Percentiles rank a stretch among this genome's conserved stretches.
phyloP scores from a whole-genome alignment of 495 filamentous ascomycete species.

The Trichoderma erinaceum region DNA sequence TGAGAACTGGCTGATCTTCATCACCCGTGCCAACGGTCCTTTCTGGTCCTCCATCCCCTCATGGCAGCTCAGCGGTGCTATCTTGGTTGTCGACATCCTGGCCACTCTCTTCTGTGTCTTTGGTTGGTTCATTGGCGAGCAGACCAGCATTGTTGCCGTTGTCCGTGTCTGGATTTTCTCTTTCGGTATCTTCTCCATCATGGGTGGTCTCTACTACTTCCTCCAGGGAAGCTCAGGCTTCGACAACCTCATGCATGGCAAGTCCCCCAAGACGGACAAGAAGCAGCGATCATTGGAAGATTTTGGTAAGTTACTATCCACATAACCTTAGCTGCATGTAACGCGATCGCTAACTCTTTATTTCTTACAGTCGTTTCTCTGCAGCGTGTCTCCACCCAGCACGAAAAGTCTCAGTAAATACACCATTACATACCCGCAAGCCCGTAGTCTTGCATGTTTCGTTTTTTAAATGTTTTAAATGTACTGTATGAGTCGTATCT shows the following conservation, averaged over 20 bases:
- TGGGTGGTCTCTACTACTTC: constrained; percentile 57
- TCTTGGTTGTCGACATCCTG: constrained; percentile 72
- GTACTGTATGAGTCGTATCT: constrained; percentile 15
- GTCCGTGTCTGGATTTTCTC: constrained; percentile 88
- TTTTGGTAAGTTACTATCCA: constrained; percentile 57
- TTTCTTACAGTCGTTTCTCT: constrained; percentile 59
- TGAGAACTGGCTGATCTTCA: constrained; percentile 96
- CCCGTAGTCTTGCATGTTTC: constrained; percentile 12
- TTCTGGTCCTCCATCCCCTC: constrained; percentile 84
- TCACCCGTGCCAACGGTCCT: constrained; percentile 80
- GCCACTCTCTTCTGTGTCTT: constrained; percentile 79
- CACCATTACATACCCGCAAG: constrained; percentile 18
- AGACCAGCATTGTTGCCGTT: constrained; percentile 69
- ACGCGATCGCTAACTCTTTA: constrained; percentile 27
- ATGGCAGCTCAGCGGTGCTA: constrained; percentile 69
- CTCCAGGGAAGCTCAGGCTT: constrained; percentile 70
- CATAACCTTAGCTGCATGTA: neutral
- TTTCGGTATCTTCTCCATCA: constrained; percentile 73
- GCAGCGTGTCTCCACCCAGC: constrained; percentile 77
- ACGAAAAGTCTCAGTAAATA: constrained; percentile 66
- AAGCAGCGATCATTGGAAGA: constrained; percentile 78
- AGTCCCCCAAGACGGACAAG: constrained; percentile 64
- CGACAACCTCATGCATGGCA: constrained; percentile 90
- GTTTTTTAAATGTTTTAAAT: neutral
- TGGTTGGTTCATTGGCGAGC: constrained; percentile 64